Conservation (phyloP, 768 basidiomycete genomes). For the Sarcodon sp. region DNA sequence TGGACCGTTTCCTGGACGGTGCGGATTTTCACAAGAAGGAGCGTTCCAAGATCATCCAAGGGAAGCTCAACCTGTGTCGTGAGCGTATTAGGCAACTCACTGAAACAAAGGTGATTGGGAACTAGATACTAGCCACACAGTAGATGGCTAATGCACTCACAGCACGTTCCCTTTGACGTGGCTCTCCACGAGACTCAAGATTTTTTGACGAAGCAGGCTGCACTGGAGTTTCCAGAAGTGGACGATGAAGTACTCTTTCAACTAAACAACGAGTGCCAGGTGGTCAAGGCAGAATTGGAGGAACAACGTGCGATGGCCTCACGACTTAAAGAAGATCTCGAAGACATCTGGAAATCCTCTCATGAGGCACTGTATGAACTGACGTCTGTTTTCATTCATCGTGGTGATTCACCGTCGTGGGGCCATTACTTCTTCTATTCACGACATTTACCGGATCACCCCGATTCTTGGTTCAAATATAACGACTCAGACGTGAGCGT, state of each 20-base stretch:
- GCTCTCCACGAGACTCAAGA: slow-evolving; percentile 41
- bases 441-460: slow-evolving; percentile 65
- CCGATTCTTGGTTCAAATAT: slow-evolving; percentile 91
- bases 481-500: slow-evolving; percentile 82
- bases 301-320: slow-evolving; percentile 33
- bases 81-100: slow-evolving; percentile 57
- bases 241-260: slow-evolving; percentile 42
- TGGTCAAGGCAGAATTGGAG: slow-evolving; percentile 45
- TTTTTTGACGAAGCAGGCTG: slow-evolving; percentile 42
- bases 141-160: background rate
- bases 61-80: slow-evolving; percentile 47
- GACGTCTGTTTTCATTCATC: slow-evolving; percentile 91
- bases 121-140: background rate
- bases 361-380: slow-evolving; percentile 70
- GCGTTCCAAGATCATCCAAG: slow-evolving; percentile 57
- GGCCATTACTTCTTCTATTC: slow-evolving; percentile 98
- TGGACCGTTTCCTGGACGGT: slow-evolving; percentile 86
- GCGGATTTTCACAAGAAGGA: slow-evolving; percentile 61
- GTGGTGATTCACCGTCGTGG: slow-evolving; percentile 76
- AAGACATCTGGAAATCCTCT: slow-evolving; percentile 62
- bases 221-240: slow-evolving; percentile 31
- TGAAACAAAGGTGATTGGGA: slow-evolving; percentile 49
- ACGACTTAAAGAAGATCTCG: slow-evolving; percentile 54
- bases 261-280: slow-evolving; percentile 38
- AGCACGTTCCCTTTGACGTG: slow-evolving; percentile 51